Evolutionary conservation across 257 asterid genomes (phyloP), one percentile per base, ranked within the genome.

Genomic region (Solanum rostratum): DNA sequence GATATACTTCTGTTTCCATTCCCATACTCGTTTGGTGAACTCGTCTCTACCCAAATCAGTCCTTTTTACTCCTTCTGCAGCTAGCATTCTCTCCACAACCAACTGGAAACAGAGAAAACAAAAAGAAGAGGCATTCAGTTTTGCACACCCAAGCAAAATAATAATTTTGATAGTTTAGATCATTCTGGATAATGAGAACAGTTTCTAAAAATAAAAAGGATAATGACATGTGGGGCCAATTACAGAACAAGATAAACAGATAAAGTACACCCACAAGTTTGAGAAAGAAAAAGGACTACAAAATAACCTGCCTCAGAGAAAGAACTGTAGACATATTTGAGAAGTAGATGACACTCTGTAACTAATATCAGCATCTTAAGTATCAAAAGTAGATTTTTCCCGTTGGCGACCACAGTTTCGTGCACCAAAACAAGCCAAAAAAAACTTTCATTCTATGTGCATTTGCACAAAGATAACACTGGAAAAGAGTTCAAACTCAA

Each of bases 31-130:
- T 85, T 92, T 94, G 29, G 94, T 87, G 84, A 97, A 97, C 90
- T 95, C 98, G 62, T 95, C 99, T 90, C 99, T 90, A 68, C 97
- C 94, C 93, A 97, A 86, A 81, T 97, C 99, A 85, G 89, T 89
- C 91, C 97, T 90, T 88, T 94, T 94, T 85, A 93, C 88, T 90
- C 99, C 99, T 93, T 94, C 97, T 71, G 92, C 91, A 29, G 91
- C 97, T 85, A 97, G 95, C 99, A 97, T 97, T 90, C 93, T 93
- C 88, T 97, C 99, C 90, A 97, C 99, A 90, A 97, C 99, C 90
- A 97, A 86, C 98, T 97, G 94, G 88, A 89, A 50, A 78, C 60
- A 78, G 39, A 27, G 46, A 80, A 84, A 49, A 43, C 55, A 65
- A 57, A 46, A 81, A 37, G 30, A 68, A 29, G 49, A 59, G 50